These are phyloP conservation scores for Naganishia onofrii DNA, from an alignment of 768 basidiomycete genomes.

Conservation along the genomic window DNA sequence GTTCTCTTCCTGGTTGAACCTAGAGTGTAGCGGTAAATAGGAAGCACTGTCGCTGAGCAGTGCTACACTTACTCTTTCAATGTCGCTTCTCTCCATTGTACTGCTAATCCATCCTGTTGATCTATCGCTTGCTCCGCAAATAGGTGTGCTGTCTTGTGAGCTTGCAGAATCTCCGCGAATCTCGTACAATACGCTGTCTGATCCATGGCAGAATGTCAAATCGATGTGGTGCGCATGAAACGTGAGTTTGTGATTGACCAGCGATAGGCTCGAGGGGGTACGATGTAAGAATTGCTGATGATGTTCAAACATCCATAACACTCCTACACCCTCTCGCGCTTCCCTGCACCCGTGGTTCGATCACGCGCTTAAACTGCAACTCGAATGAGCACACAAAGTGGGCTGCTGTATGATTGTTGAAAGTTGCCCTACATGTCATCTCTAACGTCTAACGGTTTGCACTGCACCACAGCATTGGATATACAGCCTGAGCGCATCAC, in stretches of 20 bases:
- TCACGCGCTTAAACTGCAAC: neutral
- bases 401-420: too few species aligned
- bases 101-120: constrained; percentile 19
- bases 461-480: neutral
- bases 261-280: neutral
- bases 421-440: too few species aligned
- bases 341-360: neutral
- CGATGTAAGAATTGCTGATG: too few species aligned
- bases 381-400: too few species aligned
- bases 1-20: constrained; percentile 15
- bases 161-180: constrained; percentile 23
- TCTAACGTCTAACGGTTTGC: neutral
- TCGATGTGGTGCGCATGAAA: neutral
- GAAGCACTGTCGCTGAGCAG: neutral
- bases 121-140: constrained; percentile 11
- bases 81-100: constrained; percentile 10
- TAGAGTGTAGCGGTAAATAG: neutral
- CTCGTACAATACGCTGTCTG: constrained; percentile 1
- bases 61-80: constrained; percentile 1
- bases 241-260: too few species aligned
- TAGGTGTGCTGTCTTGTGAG: constrained; percentile 1
- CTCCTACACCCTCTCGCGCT: neutral
- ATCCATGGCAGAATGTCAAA: neutral
- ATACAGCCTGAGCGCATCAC: neutral
- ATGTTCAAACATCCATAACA: too few species aligned